Conservation (phyloP, 2,329 filamentous ascomycete species). For the Leptoxyphium fumago region DNA sequence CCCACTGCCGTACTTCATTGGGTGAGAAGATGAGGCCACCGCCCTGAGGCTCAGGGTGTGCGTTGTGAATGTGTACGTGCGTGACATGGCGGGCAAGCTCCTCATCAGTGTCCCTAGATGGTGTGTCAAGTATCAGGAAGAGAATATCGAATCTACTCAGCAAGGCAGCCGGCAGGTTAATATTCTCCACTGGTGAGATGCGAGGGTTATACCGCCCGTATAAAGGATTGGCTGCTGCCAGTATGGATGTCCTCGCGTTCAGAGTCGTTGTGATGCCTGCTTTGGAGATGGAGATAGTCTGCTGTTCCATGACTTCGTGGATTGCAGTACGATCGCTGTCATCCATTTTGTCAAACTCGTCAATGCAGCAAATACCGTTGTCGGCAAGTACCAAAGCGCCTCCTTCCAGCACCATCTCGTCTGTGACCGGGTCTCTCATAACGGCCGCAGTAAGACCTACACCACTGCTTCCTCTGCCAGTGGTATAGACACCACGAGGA, state of each 20-base stretch:
- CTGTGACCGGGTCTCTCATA: slow-evolving; percentile 70
- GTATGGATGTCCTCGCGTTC: slow-evolving; percentile 71
- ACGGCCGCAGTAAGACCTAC: slow-evolving; percentile 72
- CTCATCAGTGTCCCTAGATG: slow-evolving; percentile 75
- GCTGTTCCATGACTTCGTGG: slow-evolving; percentile 80
- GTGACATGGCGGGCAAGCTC: slow-evolving; percentile 92
- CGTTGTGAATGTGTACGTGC: slow-evolving; percentile 92
- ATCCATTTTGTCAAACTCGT: slow-evolving; percentile 85
- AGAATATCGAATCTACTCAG: slow-evolving; percentile 94
- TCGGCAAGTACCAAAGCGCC: slow-evolving; percentile 67
- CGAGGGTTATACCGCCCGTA: slow-evolving; percentile 97
- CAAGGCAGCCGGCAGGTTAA: slow-evolving; percentile 93
- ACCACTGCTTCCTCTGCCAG: slow-evolving; percentile 65
- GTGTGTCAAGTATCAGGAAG: slow-evolving; percentile 92
- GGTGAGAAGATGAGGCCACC: slow-evolving; percentile 70
- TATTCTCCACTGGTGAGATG: slow-evolving; percentile 95
- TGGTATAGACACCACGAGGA: slow-evolving; percentile 77
- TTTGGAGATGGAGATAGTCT: slow-evolving; percentile 76
- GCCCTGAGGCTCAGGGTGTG: slow-evolving; percentile 60
- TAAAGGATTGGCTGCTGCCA: slow-evolving; percentile 90
- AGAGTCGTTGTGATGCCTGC: slow-evolving; percentile 93
- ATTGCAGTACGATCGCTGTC: slow-evolving; percentile 70
- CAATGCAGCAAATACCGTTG: slow-evolving; percentile 74
- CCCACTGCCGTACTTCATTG: slow-evolving; percentile 87
- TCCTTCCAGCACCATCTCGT: slow-evolving; percentile 72